Conservation (phyloP, 352 stramenopile genomes). For the Globisporangium yorkense region DNA sequence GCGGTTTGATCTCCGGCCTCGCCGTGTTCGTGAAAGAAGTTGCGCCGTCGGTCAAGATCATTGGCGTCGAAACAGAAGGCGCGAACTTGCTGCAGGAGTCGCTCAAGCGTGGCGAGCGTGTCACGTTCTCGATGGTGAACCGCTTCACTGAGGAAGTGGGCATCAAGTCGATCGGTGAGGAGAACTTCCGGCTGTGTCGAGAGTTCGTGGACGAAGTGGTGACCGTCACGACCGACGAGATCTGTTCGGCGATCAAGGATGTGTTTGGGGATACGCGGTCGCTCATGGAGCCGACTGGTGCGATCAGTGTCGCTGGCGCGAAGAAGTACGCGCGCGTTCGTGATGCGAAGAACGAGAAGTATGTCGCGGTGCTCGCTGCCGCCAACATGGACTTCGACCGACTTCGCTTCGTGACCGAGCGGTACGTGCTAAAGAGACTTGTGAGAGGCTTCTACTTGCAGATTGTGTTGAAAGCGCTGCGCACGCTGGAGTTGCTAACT, state of each 20-base stretch:
- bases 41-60: slow-evolving; percentile 89
- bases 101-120: slow-evolving; percentile 70
- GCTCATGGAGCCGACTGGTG: slow-evolving; percentile 93
- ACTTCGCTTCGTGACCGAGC: slow-evolving; percentile 92
- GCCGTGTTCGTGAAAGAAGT: slow-evolving; percentile 89
- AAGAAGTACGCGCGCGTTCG: slow-evolving; percentile 90
- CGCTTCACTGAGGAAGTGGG: slow-evolving; percentile 98
- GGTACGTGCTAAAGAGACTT: slow-evolving; percentile 13
- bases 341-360: slow-evolving; percentile 60
- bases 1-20: slow-evolving; percentile 94
- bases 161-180: slow-evolving; percentile 89
- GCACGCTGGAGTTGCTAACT: background rate
- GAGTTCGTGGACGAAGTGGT: slow-evolving; percentile 96
- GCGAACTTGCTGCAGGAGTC: slow-evolving; percentile 93
- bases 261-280: slow-evolving; percentile 92
- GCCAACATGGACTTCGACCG: slow-evolving; percentile 99
- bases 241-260: slow-evolving; percentile 90
- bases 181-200: slow-evolving; percentile 95
- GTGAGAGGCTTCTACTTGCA: background rate
- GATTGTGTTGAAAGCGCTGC: no score
- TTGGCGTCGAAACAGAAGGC: slow-evolving; percentile 95
- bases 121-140: slow-evolving; percentile 90
- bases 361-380: slow-evolving; percentile 94
- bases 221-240: slow-evolving; percentile 96
- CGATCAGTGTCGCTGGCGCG: slow-evolving; percentile 93